These are phyloP conservation scores for Stenogyne calaminthoides DNA, from an alignment of 305 asterid genomes.

Conservation along the genomic window DNA sequence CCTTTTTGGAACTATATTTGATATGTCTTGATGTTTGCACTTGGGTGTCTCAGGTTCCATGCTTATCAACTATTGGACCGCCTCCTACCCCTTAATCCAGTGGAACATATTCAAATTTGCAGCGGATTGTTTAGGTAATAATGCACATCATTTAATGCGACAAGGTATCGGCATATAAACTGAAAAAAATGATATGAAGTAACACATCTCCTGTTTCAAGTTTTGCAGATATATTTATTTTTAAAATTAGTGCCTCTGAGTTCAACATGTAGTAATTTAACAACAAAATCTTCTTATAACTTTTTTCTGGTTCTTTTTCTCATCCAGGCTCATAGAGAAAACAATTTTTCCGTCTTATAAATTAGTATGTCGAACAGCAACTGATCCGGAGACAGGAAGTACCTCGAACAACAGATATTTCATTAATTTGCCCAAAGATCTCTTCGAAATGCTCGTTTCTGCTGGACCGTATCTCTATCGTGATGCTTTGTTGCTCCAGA, in stretches of 20 bases:
- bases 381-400: conserved; percentile 49
- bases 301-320: conserved; percentile 17
- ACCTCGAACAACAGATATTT: conserved; percentile 47
- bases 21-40: conserved; percentile 14
- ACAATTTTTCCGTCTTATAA: conserved; percentile 57
- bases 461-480: conserved; percentile 93
- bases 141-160: conserved; percentile 10
- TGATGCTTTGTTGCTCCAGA: conserved; percentile 84
- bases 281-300: not conserved
- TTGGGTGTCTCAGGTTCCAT: conserved; percentile 74
- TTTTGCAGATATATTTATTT: conserved; percentile 3
- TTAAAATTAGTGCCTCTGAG: conserved; percentile 15
- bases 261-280: conserved; percentile 14
- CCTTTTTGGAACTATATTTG: conserved; percentile 15
- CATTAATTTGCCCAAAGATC: conserved; percentile 73
- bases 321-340: conserved; percentile 80
- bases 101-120: conserved; percentile 76
- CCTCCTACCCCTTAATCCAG: conserved; percentile 84
- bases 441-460: conserved; percentile 93
- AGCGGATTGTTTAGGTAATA: conserved; percentile 84
- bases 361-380: conserved; percentile 42
- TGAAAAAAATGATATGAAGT: too few relatives aligned
- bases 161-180: too few relatives aligned
- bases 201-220: not conserved
- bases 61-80: conserved; percentile 83